phyloP scores from a whole-genome alignment of 164 flowering plant genomes.

The Liriodendron chinense region DNA sequence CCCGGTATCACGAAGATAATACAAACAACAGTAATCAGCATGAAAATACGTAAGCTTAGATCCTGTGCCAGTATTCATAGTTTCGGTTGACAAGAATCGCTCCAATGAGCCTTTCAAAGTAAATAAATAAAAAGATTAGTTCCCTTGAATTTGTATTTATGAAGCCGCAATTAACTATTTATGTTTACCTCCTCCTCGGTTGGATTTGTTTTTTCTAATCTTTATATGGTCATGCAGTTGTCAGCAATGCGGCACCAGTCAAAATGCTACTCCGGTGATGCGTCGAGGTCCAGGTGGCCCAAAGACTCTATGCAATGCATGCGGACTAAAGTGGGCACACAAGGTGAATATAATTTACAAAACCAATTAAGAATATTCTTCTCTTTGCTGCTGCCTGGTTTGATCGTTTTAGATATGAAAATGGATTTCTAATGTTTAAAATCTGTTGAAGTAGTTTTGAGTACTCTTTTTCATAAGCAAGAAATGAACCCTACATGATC shows the following conservation, averaged over 20 bases:
- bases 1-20: background rate
- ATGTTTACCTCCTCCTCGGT: background rate
- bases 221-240: conserved; percentile 3
- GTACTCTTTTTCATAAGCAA: too few species aligned
- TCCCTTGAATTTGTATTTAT: background rate
- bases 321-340: conserved; percentile 27
- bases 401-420: too few species aligned
- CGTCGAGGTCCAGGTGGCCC: conserved; percentile 24
- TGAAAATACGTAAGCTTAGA: conserved; percentile 3
- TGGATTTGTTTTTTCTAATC: background rate
- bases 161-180: background rate
- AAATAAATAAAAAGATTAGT: background rate
- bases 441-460: too few species aligned
- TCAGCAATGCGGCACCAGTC: conserved; percentile 20
- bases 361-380: background rate
- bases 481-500: too few species aligned
- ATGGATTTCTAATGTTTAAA: background rate
- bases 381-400: background rate
- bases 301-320: conserved; percentile 23
- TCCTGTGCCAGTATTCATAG: background rate
- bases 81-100: background rate
- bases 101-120: background rate
- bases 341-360: conserved; percentile 10
- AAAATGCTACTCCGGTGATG: conserved; percentile 22
- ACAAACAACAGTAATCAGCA: background rate